A percentile compares a stretch with the other conserved stretches of the same genome.
Conservation (phyloP, 1,139 yeast species). For the Yamadazyma dendronema region DNA sequence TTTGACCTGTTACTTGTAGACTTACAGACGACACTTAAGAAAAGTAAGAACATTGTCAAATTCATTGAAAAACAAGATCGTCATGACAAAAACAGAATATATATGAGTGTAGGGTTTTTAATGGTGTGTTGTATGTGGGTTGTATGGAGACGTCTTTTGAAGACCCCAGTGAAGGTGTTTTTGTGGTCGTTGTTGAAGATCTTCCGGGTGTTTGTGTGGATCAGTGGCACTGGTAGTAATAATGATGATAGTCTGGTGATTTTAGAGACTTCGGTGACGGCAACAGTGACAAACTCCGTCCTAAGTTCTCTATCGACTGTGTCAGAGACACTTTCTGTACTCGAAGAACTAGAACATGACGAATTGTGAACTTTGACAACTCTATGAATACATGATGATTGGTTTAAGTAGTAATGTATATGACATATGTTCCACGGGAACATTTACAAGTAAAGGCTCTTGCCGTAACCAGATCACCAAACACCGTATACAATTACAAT, state of each 20-base stretch:
- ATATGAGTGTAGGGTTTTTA: conserved; percentile 57
- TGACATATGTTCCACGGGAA: too few species aligned
- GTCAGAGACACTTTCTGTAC: not conserved
- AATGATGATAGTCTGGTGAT: not conserved
- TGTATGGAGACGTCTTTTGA: conserved; percentile 59
- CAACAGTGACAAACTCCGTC: not conserved
- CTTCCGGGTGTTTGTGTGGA: conserved; percentile 39
- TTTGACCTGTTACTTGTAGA: conserved; percentile 54
- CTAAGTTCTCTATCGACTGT: not conserved
- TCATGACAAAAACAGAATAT: conserved; percentile 59
- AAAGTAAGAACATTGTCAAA: conserved; percentile 55
- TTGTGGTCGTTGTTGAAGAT: conserved; percentile 58
- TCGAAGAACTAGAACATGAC: not conserved
- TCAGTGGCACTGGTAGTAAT: conserved; percentile 8
- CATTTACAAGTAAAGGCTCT: too few species aligned
- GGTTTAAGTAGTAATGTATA: not conserved
- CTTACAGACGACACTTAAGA: conserved; percentile 53
- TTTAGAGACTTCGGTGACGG: not conserved
- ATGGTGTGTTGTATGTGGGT: conserved; percentile 59
- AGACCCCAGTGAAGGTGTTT: conserved; percentile 53
- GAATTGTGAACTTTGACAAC: too few species aligned
- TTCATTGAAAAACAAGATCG: conserved; percentile 69
- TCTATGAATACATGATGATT: too few species aligned
- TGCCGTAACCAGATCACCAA: too few species aligned
- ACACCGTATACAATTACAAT: too few species aligned